phyloP scores from a whole-genome alignment of 2,329 filamentous ascomycete genomes.

The Berkeleyomyces basicola region DNA sequence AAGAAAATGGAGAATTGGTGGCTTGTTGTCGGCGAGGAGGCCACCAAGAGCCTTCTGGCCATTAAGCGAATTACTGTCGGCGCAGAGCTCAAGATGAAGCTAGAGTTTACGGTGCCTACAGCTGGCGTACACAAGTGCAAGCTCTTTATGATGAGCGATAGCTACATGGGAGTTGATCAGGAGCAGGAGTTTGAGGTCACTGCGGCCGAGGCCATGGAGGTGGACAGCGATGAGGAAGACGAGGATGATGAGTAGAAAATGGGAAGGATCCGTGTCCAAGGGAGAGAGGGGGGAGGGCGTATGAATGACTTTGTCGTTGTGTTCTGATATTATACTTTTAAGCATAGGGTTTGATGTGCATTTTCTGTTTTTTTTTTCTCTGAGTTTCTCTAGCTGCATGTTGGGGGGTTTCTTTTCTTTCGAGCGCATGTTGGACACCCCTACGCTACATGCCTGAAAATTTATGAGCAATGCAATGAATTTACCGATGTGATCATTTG shows the following conservation, averaged over 20 bases:
- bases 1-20: conserved; percentile 98
- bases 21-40: conserved; percentile 89
- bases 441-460: no score
- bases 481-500: no score
- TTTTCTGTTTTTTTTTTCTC: neutral
- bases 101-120: conserved; percentile 78
- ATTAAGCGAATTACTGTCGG: conserved; percentile 91
- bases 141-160: conserved; percentile 91
- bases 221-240: conserved; percentile 72
- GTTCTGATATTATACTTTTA: neutral
- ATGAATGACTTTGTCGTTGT: neutral
- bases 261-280: conserved; percentile 8
- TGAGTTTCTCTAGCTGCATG: neutral
- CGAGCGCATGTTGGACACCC: neutral
- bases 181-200: conserved; percentile 75
- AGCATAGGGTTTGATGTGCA: neutral
- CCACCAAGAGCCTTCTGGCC: conserved; percentile 68
- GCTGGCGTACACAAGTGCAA: conserved; percentile 77
- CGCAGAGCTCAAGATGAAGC: conserved; percentile 54
- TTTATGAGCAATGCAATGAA: no score
- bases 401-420: neutral
- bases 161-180: conserved; percentile 92
- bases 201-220: conserved; percentile 85
- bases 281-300: neutral
- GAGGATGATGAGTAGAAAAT: conserved; percentile 30